Conservation (phyloP, 139 green algal species). For the Chlamydomonas asymmetrica region DNA sequence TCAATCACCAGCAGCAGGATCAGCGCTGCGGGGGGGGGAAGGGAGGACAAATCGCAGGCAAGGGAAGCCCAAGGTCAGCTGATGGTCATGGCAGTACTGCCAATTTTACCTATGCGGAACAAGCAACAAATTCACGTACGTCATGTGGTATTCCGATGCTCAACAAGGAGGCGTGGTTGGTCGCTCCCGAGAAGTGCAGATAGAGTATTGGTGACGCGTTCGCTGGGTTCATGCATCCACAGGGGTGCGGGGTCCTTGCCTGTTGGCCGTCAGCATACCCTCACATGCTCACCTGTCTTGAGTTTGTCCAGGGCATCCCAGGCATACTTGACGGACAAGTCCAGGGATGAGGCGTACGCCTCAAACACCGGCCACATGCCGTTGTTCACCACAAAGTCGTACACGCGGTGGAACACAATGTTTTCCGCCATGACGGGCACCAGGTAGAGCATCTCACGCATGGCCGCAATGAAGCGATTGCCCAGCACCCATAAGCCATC, state of each 20-base stretch:
- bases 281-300: neutral
- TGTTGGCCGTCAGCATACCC: neutral
- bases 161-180: too few relatives aligned
- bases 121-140: too few relatives aligned
- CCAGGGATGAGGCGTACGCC: neutral
- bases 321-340: slow-evolving; percentile 6
- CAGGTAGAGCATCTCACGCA: slow-evolving; percentile 7
- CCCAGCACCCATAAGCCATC: slow-evolving; percentile 6
- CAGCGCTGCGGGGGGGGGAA: slow-evolving; percentile 11
- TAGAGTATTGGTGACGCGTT: too few relatives aligned
- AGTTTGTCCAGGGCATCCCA: neutral
- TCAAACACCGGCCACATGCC: slow-evolving; percentile 9
- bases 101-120: too few relatives aligned
- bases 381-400: slow-evolving; percentile 4
- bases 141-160: too few relatives aligned
- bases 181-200: too few relatives aligned
- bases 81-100: too few relatives aligned
- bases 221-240: too few relatives aligned
- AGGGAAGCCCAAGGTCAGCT: too few relatives aligned
- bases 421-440: neutral
- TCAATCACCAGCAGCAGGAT: slow-evolving; percentile 17
- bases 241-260: too few relatives aligned
- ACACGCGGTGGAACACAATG: slow-evolving; percentile 12
- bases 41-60: too few relatives aligned
- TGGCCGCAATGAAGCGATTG: slow-evolving; percentile 16